Evolutionary conservation across 768 basidiomycete species (phyloP).

Genomic region (Megacollybia marginata): DNA sequence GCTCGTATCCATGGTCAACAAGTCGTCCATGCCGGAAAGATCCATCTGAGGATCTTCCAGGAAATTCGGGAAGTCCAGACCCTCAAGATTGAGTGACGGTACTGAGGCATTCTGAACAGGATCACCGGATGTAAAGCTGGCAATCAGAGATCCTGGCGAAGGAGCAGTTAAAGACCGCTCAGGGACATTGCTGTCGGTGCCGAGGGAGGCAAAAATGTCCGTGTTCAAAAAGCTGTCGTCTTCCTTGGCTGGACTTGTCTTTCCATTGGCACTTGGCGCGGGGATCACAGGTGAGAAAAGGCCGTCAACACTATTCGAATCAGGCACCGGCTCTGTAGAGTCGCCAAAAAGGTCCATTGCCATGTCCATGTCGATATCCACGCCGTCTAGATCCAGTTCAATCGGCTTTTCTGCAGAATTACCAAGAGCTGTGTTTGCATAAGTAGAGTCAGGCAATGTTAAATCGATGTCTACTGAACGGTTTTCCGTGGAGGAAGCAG

Average conservation of each 20-base stretch:
- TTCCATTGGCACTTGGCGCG: constrained; percentile 11
- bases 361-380: constrained; percentile 60
- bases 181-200: constrained; percentile 10
- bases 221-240: constrained; percentile 30
- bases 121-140: constrained; percentile 28
- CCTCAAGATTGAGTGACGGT: neutral
- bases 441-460: constrained; percentile 34
- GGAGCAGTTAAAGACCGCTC: constrained; percentile 20
- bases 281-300: constrained; percentile 43
- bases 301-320: constrained; percentile 31
- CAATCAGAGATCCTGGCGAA: constrained; percentile 33
- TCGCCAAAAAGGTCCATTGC: constrained; percentile 64
- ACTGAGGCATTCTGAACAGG: neutral
- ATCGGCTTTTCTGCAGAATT: constrained; percentile 76
- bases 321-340: constrained; percentile 19
- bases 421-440: constrained; percentile 34
- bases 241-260: constrained; percentile 12
- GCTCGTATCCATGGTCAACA: too few species aligned
- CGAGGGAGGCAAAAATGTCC: constrained; percentile 28
- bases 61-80: neutral
- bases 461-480: constrained; percentile 51
- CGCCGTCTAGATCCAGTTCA: constrained; percentile 64
- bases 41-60: constrained; percentile 9
- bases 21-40: too few species aligned
- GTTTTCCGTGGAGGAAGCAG: constrained; percentile 19